Percentiles rank a stretch among this genome's conserved stretches.
Conservation (phyloP, 768 basidiomycete species). For the Macrolepiota fuliginosa region DNA sequence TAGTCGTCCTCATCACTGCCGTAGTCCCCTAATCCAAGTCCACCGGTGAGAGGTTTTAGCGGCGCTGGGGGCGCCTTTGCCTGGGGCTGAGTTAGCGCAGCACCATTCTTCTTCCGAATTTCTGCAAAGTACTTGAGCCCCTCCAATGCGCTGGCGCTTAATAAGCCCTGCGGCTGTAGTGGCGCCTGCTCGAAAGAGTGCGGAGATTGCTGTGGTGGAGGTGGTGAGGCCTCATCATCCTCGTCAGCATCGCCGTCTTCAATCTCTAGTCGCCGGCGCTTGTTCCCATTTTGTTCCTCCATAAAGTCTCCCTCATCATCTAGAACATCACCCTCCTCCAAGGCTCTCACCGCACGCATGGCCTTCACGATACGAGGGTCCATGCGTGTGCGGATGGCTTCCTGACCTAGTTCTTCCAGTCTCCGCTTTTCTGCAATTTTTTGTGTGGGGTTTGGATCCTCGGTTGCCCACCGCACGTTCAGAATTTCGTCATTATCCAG, state of each 20-base stretch:
- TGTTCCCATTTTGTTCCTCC: constrained; percentile 28
- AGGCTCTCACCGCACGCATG: constrained; percentile 77
- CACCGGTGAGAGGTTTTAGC: constrained; percentile 24
- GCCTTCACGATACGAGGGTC: constrained; percentile 90
- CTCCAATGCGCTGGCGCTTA: constrained; percentile 84
- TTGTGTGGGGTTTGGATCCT: constrained; percentile 93
- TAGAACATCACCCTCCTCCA: constrained; percentile 75
- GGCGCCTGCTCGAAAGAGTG: constrained; percentile 26
- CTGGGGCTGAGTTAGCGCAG: constrained; percentile 23
- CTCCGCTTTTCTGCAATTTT: constrained; percentile 84
- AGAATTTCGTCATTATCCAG: constrained; percentile 96
- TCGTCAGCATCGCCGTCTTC: constrained; percentile 33
- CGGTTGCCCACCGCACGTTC: constrained; percentile 99
- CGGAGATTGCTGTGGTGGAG: constrained; percentile 17
- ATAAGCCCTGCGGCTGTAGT: constrained; percentile 51
- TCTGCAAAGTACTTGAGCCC: constrained; percentile 90
- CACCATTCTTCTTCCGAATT: constrained; percentile 69
- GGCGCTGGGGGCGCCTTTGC: constrained; percentile 30
- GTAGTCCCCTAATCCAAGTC: constrained; percentile 69
- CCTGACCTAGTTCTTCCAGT: constrained; percentile 80
- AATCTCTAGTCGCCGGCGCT: constrained; percentile 31
- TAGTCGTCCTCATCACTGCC: constrained; percentile 69
- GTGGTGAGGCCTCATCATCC: constrained; percentile 26
- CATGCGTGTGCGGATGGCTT: constrained; percentile 82
- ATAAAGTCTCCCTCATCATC: constrained; percentile 39